A percentile compares a stretch with the other conserved stretches of the same genome.
These are phyloP conservation scores for Cercospora zeae-maydis DNA, from an alignment of 2,329 filamentous ascomycete species.

Conservation along the genomic window DNA sequence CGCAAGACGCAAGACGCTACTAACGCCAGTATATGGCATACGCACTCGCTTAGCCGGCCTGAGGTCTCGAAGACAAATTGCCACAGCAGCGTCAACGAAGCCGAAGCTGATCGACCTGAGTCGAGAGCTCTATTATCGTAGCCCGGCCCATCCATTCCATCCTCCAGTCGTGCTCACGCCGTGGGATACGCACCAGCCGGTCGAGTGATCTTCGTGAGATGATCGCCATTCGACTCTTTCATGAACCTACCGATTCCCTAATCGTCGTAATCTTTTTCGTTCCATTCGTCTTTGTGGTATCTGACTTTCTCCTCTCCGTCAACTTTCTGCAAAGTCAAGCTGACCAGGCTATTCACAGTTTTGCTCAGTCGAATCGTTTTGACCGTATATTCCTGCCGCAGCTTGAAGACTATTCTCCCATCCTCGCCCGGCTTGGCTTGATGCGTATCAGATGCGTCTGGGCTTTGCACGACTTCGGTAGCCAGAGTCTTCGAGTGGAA, in stretches of 20 bases:
- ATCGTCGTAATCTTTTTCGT: conserved; percentile 49
- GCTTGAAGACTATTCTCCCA: conserved; percentile 47
- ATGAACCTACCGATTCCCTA: conserved; percentile 47
- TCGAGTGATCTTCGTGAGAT: conserved; percentile 6
- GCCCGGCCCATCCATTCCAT: conserved; percentile 30
- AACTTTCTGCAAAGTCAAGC: conserved; percentile 36
- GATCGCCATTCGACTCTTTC: conserved; percentile 48
- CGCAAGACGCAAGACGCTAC: not conserved
- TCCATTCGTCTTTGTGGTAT: conserved; percentile 52
- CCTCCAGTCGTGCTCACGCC: conserved; percentile 27
- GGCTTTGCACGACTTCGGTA: conserved; percentile 16
- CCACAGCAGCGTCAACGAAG: conserved; percentile 14
- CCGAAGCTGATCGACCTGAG: conserved; percentile 28
- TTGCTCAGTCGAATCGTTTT: conserved; percentile 38
- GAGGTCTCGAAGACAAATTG: not conserved
- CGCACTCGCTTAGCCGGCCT: not conserved
- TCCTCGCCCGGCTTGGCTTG: conserved; percentile 31
- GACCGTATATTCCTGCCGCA: conserved; percentile 49
- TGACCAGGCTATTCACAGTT: conserved; percentile 43
- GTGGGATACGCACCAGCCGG: conserved; percentile 32
- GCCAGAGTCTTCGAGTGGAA: conserved; percentile 17
- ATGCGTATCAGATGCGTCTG: not conserved
- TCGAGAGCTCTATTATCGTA: conserved; percentile 30
- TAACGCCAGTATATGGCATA: not conserved
- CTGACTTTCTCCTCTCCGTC: conserved; percentile 39